Conservation (phyloP, 1,139 yeast genomes). For the Kodamaea suecica region DNA sequence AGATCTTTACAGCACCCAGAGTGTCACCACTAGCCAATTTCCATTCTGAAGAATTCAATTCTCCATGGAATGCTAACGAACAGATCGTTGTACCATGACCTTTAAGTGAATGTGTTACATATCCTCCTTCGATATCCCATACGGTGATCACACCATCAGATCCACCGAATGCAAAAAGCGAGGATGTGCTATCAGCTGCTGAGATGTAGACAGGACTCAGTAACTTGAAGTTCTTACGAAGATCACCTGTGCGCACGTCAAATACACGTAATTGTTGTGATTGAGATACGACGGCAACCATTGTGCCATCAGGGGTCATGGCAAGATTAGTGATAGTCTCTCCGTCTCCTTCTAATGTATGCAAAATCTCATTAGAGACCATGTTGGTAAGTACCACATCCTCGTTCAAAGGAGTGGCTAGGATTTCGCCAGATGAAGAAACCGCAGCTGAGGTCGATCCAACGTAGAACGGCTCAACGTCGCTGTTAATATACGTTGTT, state of each 20-base stretch:
- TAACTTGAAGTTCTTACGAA: slow-evolving; percentile 54
- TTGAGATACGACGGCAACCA: slow-evolving; percentile 73
- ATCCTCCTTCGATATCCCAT: slow-evolving; percentile 89
- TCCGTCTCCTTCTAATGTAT: slow-evolving; percentile 78
- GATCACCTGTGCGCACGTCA: slow-evolving; percentile 43
- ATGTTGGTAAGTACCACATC: slow-evolving; percentile 71
- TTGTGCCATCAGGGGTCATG: slow-evolving; percentile 71
- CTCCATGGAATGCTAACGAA: slow-evolving; percentile 71
- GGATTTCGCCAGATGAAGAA: slow-evolving; percentile 57
- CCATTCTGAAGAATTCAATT: slow-evolving; percentile 70
- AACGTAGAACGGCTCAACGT: slow-evolving; percentile 69
- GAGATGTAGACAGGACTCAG: slow-evolving; percentile 82
- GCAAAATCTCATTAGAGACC: slow-evolving; percentile 53
- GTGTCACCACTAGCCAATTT: slow-evolving; percentile 82
- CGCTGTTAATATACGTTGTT: slow-evolving; percentile 32
- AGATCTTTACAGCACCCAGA: slow-evolving; percentile 78
- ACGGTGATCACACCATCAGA: slow-evolving; percentile 91
- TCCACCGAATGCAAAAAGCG: slow-evolving; percentile 89
- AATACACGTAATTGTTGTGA: slow-evolving; percentile 78
- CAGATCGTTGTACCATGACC: slow-evolving; percentile 96
- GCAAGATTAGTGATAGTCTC: slow-evolving; percentile 74
- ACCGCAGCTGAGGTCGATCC: slow-evolving; percentile 79
- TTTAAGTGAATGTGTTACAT: slow-evolving; percentile 81
- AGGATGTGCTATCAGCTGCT: slow-evolving; percentile 73
- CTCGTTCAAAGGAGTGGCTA: slow-evolving; percentile 81